These are phyloP conservation scores for Neodidymelliopsis sp. DNA, from an alignment of 2,329 filamentous ascomycete species.

Conservation along the genomic window DNA sequence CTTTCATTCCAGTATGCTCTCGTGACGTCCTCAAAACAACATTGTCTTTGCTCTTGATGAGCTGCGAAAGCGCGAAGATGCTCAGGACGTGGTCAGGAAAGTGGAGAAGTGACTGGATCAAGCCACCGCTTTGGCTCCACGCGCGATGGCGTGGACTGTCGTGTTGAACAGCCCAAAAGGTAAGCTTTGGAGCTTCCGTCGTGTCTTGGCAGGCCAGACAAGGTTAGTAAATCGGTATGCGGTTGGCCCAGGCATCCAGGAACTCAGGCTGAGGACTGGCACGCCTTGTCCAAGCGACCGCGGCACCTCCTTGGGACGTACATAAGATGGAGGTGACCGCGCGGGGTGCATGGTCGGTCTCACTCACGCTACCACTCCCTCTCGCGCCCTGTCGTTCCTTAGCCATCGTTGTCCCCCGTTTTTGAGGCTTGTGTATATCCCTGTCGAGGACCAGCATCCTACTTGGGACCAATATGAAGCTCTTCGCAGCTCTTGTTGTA, in stretches of 20 bases:
- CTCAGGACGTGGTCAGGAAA: neutral
- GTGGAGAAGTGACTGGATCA: neutral
- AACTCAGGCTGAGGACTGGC: conserved; percentile 14
- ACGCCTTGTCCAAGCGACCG: conserved; percentile 17
- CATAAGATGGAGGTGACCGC: conserved; percentile 12
- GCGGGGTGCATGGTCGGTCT: conserved; percentile 9
- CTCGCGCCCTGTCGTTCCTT: too few species aligned
- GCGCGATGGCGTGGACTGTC: neutral
- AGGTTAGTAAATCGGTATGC: conserved; percentile 12
- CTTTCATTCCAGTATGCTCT: conserved; percentile 5
- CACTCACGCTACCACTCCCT: conserved; percentile 1
- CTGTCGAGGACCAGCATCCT: conserved; percentile 5
- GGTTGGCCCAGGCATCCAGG: conserved; percentile 12
- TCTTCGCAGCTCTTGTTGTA: conserved; percentile 17
- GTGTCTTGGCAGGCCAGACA: conserved; percentile 6
- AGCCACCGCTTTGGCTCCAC: neutral
- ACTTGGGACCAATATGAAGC: conserved; percentile 10
- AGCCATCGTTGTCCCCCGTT: neutral
- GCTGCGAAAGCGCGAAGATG: neutral
- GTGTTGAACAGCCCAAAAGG: neutral
- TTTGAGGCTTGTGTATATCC: conserved; percentile 4
- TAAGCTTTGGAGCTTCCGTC: conserved; percentile 14
- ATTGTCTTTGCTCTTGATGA: neutral
- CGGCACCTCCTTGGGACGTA: conserved; percentile 4
- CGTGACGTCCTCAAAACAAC: conserved; percentile 10